phyloP scores from a whole-genome alignment of 2,329 filamentous ascomycete genomes.

The Pseudogymnoascus sp. region DNA sequence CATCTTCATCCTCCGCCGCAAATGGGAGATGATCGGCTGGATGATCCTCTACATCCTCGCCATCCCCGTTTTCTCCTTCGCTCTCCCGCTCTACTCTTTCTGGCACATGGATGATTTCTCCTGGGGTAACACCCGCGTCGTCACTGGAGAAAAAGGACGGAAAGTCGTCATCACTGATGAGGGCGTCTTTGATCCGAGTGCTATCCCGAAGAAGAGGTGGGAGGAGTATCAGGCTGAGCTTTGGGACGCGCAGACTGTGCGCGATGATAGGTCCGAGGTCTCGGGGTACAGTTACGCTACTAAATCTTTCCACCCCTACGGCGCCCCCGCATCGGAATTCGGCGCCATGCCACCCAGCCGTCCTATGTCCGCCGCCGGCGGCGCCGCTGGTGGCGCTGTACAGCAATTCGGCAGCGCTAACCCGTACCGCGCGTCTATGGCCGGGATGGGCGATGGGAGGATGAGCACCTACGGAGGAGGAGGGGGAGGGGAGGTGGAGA shows the following conservation, averaged over 20 bases:
- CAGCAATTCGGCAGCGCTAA: constrained; percentile 42
- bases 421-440: constrained; percentile 32
- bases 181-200: constrained; percentile 90
- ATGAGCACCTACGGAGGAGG: constrained; percentile 38
- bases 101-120: constrained; percentile 99
- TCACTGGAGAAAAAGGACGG: constrained; percentile 87
- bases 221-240: constrained; percentile 98
- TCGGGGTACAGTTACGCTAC: constrained; percentile 95
- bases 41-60: constrained; percentile 99
- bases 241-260: constrained; percentile 76
- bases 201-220: constrained; percentile 97
- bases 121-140: constrained; percentile 97
- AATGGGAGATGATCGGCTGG: constrained; percentile 99
- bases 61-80: constrained; percentile 85
- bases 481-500: constrained; percentile 61
- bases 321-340: constrained; percentile 57
- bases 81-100: constrained; percentile 94
- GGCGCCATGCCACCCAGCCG: constrained; percentile 48
- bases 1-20: constrained; percentile 92
- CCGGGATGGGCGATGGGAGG: background rate
- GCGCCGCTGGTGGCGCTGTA: background rate
- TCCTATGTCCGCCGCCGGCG: constrained; percentile 26
- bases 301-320: constrained; percentile 56
- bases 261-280: constrained; percentile 74
- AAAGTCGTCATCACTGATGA: constrained; percentile 93